phyloP scores from a whole-genome alignment of 805 yeast genomes.

The Candida boidinii region DNA sequence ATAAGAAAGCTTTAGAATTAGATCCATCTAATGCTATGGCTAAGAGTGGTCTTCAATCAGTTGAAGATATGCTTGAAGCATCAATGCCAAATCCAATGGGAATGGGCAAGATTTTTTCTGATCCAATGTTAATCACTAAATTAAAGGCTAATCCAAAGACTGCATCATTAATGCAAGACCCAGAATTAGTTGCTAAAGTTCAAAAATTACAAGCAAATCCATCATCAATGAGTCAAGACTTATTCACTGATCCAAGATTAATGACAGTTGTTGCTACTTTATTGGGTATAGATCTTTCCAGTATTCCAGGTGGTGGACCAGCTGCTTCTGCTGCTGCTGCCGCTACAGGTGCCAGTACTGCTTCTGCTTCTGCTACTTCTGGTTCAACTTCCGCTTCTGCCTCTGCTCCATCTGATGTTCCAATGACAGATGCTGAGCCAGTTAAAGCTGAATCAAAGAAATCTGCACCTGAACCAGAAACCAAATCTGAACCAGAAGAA shows the following conservation, averaged over 20 bases:
- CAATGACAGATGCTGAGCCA: conserved; percentile 27
- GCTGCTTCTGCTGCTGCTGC: conserved; percentile 14
- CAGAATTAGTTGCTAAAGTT: conserved; percentile 67
- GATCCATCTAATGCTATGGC: conserved; percentile 85
- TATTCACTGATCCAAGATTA: conserved; percentile 74
- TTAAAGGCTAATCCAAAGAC: conserved; percentile 82
- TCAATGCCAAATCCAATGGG: conserved; percentile 47
- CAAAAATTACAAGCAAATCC: conserved; percentile 61
- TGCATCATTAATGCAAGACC: conserved; percentile 79
- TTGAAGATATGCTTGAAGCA: conserved; percentile 47
- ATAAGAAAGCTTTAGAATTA: conserved; percentile 70
- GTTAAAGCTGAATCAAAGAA: conserved; percentile 16
- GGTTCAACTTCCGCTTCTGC: conserved; percentile 1
- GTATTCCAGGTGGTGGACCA: conserved; percentile 14
- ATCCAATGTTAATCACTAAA: conserved; percentile 70
- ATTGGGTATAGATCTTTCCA: conserved; percentile 71
- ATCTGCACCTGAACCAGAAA: conserved; percentile 23
- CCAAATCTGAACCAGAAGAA: conserved; percentile 1
- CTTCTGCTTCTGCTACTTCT: no score
- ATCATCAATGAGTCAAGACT: conserved; percentile 56
- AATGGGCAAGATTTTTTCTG: conserved; percentile 66
- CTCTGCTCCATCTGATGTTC: conserved; percentile 16
- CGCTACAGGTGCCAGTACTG: conserved; percentile 20
- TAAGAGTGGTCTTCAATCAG: conserved; percentile 66
- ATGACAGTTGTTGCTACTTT: conserved; percentile 83